Evolutionary conservation across 352 stramenopile genomes (phyloP).

Genomic region (Plasmopara halstedii): DNA sequence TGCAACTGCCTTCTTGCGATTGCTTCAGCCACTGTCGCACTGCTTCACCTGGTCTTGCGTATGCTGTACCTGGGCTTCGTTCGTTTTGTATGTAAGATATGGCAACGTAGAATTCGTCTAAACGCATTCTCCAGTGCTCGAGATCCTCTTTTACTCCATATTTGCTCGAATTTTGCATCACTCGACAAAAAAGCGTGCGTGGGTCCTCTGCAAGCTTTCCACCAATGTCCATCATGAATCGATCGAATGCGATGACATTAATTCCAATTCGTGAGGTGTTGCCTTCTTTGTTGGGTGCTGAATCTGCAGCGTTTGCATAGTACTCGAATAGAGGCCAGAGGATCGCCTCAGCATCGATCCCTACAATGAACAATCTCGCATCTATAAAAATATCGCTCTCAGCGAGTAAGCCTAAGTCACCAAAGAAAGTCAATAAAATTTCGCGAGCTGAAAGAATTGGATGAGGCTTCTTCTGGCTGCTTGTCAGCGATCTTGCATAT

Average conservation of each 20-base stretch:
- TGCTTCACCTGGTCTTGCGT: slow-evolving; percentile 45
- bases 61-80: slow-evolving; percentile 20
- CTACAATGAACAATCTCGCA: slow-evolving; percentile 50
- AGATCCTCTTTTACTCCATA: slow-evolving; percentile 8
- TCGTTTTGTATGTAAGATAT: slow-evolving; percentile 52
- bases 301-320: slow-evolving; percentile 31
- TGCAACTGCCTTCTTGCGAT: slow-evolving; percentile 36
- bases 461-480: slow-evolving; percentile 8
- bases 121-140: slow-evolving; percentile 29
- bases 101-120: slow-evolving; percentile 69
- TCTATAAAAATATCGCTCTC: slow-evolving; percentile 36
- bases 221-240: slow-evolving; percentile 66
- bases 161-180: slow-evolving; percentile 27
- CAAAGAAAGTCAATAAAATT: slow-evolving; percentile 61
- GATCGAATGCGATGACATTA: slow-evolving; percentile 37
- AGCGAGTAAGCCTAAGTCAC: slow-evolving; percentile 40
- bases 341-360: slow-evolving; percentile 56
- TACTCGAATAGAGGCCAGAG: slow-evolving; percentile 81
- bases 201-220: slow-evolving; percentile 18
- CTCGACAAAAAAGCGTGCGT: slow-evolving; percentile 37
- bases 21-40: slow-evolving; percentile 69
- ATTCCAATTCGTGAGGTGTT: slow-evolving; percentile 37
- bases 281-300: slow-evolving; percentile 4
- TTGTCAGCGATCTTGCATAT: slow-evolving; percentile 25
- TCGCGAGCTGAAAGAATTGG: slow-evolving; percentile 53